phyloP scores from a whole-genome alignment of 306 rosid genomes.

The Cicer judaicum region DNA sequence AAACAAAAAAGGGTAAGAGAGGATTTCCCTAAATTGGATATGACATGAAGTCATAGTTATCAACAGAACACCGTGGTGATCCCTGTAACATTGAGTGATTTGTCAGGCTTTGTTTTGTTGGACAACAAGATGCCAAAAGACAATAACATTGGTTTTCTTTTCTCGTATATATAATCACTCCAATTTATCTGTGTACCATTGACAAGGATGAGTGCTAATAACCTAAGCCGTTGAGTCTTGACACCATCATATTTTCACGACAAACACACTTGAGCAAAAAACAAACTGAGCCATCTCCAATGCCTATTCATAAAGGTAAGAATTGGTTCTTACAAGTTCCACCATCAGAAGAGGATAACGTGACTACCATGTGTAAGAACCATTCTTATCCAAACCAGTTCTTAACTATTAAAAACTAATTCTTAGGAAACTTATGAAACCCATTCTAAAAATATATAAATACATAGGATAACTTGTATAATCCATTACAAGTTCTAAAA shows the following conservation, averaged over 20 bases:
- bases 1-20: not conserved
- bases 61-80: not conserved
- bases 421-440: not conserved
- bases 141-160: slow-evolving; percentile 19
- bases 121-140: not conserved
- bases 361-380: not conserved
- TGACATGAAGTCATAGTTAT: slow-evolving; percentile 14
- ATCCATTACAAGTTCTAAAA: not conserved
- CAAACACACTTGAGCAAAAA: not conserved
- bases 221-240: slow-evolving; percentile 3
- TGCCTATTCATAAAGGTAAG: not conserved
- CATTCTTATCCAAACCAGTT: not conserved
- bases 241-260: not conserved
- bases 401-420: not conserved
- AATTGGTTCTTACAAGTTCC: not conserved
- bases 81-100: slow-evolving; percentile 20
- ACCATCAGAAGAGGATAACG: not conserved
- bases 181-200: not conserved
- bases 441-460: not conserved
- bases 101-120: not conserved
- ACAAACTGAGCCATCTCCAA: not conserved
- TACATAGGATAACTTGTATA: not conserved
- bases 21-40: slow-evolving; percentile 8
- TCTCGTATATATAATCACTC: not conserved
- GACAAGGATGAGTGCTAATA: slow-evolving; percentile 17